Conservation (phyloP, 139 green algal genomes). For the Chlorella sp. region DNA sequence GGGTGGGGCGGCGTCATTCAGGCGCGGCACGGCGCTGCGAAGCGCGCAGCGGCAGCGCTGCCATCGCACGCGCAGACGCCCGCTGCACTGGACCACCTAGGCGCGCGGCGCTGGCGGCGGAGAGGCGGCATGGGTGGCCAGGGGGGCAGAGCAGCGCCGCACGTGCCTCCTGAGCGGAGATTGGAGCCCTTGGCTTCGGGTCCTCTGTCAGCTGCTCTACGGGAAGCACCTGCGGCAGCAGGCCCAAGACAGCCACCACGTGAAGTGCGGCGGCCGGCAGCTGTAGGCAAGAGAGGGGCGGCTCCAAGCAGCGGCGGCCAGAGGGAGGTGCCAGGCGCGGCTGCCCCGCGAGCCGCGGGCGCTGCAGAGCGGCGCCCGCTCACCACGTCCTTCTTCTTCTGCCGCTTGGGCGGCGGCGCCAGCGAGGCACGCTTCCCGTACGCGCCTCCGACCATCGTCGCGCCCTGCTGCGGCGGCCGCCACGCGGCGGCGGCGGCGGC, state of each 20-base stretch:
- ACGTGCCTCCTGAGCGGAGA: slow-evolving; percentile 22
- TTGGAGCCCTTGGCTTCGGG: slow-evolving; percentile 11
- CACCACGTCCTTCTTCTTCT: slow-evolving; percentile 32
- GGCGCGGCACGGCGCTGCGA: neutral
- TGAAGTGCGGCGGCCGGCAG: neutral
- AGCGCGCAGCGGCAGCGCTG: neutral
- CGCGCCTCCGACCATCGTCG: neutral
- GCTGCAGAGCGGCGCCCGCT: too few relatives aligned
- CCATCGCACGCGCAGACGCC: neutral
- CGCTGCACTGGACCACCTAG: slow-evolving; percentile 31
- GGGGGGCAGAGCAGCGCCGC: too few relatives aligned
- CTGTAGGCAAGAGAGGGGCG: neutral
- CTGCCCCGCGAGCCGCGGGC: too few relatives aligned
- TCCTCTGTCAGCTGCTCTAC: slow-evolving; percentile 28
- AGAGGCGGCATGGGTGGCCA: too few relatives aligned
- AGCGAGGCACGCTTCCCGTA: neutral
- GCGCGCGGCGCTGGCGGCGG: too few relatives aligned
- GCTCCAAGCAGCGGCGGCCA: too few relatives aligned
- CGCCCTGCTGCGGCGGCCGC: slow-evolving; percentile 1
- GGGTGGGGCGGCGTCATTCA: neutral
- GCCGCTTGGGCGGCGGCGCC: slow-evolving; percentile 13
- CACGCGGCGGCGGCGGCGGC: neutral
- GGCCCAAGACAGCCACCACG: neutral
- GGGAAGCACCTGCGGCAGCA: slow-evolving; percentile 13
- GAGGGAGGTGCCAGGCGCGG: too few relatives aligned